Conservation (phyloP, 2,329 filamentous ascomycete species). For the Exophiala mesophila region DNA sequence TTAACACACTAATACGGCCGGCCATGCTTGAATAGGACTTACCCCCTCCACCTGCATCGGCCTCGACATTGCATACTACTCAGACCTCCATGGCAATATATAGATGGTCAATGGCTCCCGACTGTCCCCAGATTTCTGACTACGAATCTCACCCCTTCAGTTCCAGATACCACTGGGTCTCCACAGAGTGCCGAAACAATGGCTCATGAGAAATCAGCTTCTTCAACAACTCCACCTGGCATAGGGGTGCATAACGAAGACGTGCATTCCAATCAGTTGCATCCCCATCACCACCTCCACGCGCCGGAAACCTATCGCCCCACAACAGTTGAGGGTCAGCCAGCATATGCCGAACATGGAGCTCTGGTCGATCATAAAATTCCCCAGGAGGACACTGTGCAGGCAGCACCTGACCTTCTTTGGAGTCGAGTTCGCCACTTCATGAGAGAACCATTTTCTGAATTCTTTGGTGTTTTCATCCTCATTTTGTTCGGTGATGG, state of each 20-base stretch:
- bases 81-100: no score
- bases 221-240: neutral
- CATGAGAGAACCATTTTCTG: conserved; percentile 57
- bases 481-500: conserved; percentile 66
- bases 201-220: neutral
- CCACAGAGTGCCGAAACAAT: neutral
- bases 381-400: conserved; percentile 28
- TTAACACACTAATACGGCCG: no score
- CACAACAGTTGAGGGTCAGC: conserved; percentile 11
- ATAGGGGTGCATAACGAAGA: neutral
- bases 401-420: conserved; percentile 30
- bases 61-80: no score
- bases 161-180: no score
- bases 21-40: no score
- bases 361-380: conserved; percentile 32
- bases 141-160: no score
- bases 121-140: no score
- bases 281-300: neutral
- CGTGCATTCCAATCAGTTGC: no score
- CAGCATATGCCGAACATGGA: conserved; percentile 30
- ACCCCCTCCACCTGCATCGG: no score
- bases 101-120: no score
- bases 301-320: conserved; percentile 1
- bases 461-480: conserved; percentile 65
- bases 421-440: conserved; percentile 53